Conservation (phyloP, 805 yeast genomes). For the Candida fluviatilis region DNA sequence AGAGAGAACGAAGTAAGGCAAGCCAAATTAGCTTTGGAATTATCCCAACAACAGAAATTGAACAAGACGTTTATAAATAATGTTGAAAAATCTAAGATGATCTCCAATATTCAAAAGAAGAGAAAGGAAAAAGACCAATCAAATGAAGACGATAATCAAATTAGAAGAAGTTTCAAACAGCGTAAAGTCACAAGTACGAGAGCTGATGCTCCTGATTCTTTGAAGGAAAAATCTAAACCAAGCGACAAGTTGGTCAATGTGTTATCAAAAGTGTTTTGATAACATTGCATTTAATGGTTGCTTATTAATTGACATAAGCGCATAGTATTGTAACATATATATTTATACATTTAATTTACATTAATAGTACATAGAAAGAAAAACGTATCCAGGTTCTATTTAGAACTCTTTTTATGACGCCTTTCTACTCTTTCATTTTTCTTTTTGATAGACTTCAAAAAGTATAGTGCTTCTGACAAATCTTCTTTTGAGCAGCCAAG, state of each 20-base stretch:
- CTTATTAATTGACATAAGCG: neutral
- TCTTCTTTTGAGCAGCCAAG: conserved; percentile 28
- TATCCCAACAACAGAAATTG: conserved; percentile 82
- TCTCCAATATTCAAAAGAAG: conserved; percentile 59
- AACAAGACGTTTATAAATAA: conserved; percentile 80
- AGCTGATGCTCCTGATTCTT: conserved; percentile 52
- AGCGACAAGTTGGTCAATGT: conserved; percentile 43
- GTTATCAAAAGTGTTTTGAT: conserved; percentile 48
- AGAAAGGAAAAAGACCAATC: conserved; percentile 30
- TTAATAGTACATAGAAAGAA: neutral
- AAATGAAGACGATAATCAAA: conserved; percentile 21
- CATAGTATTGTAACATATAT: neutral
- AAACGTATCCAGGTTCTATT: neutral
- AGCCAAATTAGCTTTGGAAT: conserved; percentile 80
- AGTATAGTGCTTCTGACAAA: conserved; percentile 27
- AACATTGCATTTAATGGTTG: neutral
- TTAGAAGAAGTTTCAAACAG: conserved; percentile 67
- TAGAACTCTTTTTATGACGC: neutral
- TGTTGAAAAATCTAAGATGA: conserved; percentile 82
- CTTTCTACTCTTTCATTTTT: conserved; percentile 2
- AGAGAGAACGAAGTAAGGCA: conserved; percentile 86
- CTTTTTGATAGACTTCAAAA: conserved; percentile 14
- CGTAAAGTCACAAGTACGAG: conserved; percentile 62
- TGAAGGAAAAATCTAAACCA: conserved; percentile 39
- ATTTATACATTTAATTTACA: neutral